Base-by-base conservation (phyloP, 2,329 filamentous ascomycete species). In the Rhexocercosporidium sp. region DNA sequence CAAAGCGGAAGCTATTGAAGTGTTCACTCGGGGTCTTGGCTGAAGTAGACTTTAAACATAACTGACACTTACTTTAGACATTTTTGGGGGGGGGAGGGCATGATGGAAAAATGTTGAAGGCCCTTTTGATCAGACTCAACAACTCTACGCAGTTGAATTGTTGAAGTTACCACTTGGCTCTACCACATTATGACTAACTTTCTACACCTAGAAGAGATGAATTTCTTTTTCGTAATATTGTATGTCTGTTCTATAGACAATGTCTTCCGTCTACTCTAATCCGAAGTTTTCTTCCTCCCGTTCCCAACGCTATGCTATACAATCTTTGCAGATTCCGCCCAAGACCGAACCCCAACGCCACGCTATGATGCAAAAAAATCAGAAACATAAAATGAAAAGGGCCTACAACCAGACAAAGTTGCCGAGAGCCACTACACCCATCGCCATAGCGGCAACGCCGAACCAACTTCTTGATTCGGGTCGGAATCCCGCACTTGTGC, bases 351-450 rank as follows among this genome's bases (percentile, higher is more conserved):
- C 63, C 72, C 68, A 63, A 60, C 57, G 22, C 57, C 57, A 66
- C 70, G 71, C 72, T 74, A 72, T 72, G 67, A 54, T 44, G 44
- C 59, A 44, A 22, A 57, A 68, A 61, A 66, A 56, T 8, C 49
- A 65, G 59, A 63, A 27, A 27, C 18, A 66, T 31, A 71, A 27
- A 57, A 61, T 47, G 12, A 16, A 18, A 29, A 16, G 12, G n/a
- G 22, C 37, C 67, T 62, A 73, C 29, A 74, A 61, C 53, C 66
- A 74, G 14, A 73, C 65, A 66, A 71, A 70, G 44, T 74, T 74
- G n/a, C 64, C 68, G 18, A 72, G 6, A 3, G 67, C 70, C 44
- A 74, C 57, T 18, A 67, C 65, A 29, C 64, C 66, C 66, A 74
- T 67, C 3, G 57, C 70, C 29, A 70, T 25, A 2, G 59, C 67